Evolutionary conservation across 306 rosid genomes (phyloP), one percentile per base, ranked within the genome.

Genomic region (Dalbergia cochinchinensis): DNA sequence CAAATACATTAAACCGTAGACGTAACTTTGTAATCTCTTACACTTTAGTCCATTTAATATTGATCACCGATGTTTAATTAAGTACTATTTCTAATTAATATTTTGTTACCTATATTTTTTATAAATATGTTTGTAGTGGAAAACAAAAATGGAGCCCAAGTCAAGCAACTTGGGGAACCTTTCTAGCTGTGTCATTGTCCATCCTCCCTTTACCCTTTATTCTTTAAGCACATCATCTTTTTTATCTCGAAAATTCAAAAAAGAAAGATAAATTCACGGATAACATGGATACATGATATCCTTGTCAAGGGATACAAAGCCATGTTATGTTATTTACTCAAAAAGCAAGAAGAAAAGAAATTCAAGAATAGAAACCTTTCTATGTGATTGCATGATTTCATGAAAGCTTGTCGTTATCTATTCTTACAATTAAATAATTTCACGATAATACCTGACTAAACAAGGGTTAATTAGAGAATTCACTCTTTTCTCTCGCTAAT

Each of bases 131-230:
- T 19, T 35, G 65, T 19, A 34, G 3, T 59, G 71, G 8, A 6
- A 13, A 66, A 65, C 45, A 14, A 73, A 71, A 33, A 74, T 65
- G 35, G 62, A 18, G 19, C 22, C 33, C 54, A 70, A 58, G 20
- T 75, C 45, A 72, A 58, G 80, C 71, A 76, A 77, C 67, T 48
- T 19, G 69, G 26, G 69, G 60, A 77, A 79, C 69, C 86, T 86
- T 86, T 86, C 74, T 75, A 15, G 41, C 72, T 4, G 61, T 18
- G 89, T 86, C 86, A 82, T 65, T 79, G 72, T 83, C 84, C 73
- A 31, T 65, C 51, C 37, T 69, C 77, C 31, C 61, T 81, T 81
- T 61, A 59, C 64, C 61, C 71, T 78, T 75, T 78, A 78, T 82
- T 76, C 79, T 73, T 64, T 59, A 58, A 33, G 80, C 73, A 76